phyloP scores from a whole-genome alignment of 192 early-diverging fungal genomes.

The Mortierella antarctica region DNA sequence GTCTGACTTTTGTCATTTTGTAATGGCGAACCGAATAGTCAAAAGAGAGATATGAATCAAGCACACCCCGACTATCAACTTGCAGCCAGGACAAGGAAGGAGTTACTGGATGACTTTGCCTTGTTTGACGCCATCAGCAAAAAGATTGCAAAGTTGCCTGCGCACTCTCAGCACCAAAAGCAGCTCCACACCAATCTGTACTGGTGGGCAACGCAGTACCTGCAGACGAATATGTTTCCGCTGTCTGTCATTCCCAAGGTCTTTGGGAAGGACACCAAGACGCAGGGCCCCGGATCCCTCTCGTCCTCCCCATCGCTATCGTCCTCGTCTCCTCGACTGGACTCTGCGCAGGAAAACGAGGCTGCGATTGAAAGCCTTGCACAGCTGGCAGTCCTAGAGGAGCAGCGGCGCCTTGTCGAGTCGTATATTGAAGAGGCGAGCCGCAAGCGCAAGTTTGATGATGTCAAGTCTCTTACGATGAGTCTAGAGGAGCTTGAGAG shows the following conservation, averaged over 20 bases:
- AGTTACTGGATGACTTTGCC: constrained; percentile 73
- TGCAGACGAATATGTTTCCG: constrained; percentile 84
- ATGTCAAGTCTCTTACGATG: constrained; percentile 69
- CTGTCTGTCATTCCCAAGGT: constrained; percentile 75
- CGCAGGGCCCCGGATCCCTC: constrained; percentile 10
- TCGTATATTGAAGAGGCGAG: constrained; percentile 75
- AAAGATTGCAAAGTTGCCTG: constrained; percentile 66
- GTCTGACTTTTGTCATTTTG: neutral
- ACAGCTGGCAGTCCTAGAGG: constrained; percentile 69
- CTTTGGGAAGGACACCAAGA: constrained; percentile 32
- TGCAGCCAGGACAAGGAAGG: constrained; percentile 71
- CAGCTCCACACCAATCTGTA: constrained; percentile 75
- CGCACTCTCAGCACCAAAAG: constrained; percentile 55
- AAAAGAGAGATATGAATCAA: constrained; percentile 57
- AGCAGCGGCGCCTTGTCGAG: constrained; percentile 72
- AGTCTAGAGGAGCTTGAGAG: constrained; percentile 72
- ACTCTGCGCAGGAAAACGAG: constrained; percentile 30
- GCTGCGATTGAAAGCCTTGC: constrained; percentile 43
- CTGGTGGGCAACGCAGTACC: constrained; percentile 71
- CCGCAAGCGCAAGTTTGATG: constrained; percentile 75
- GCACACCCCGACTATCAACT: constrained; percentile 65
- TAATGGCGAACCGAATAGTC: constrained; percentile 17
- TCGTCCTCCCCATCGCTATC: constrained; percentile 9
- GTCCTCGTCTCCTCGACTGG: constrained; percentile 10
- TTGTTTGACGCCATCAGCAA: constrained; percentile 71